These are phyloP conservation scores for Pelargonium myrrhifolium DNA, from an alignment of 441 rosid species.

Conservation along the genomic window DNA sequence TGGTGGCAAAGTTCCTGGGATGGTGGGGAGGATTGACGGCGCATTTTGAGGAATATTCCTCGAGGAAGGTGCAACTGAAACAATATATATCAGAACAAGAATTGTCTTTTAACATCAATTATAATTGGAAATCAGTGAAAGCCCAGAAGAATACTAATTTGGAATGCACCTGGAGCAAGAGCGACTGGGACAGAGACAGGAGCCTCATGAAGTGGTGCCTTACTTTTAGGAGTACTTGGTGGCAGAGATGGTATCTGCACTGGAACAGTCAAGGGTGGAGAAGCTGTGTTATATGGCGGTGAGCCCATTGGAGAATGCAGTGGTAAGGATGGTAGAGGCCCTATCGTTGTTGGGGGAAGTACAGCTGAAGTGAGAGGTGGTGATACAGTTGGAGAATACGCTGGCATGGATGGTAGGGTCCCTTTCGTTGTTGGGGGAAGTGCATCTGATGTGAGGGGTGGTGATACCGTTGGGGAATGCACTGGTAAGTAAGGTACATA, in stretches of 20 bases:
- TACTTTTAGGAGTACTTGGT: constrained; percentile 20
- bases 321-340: too few relatives aligned
- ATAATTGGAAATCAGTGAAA: neutral
- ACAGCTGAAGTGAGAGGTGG: constrained; percentile 24
- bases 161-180: constrained; percentile 5
- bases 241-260: constrained; percentile 21
- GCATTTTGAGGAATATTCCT: constrained; percentile 32
- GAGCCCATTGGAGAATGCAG: constrained; percentile 22
- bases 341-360: neutral
- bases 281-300: constrained; percentile 29
- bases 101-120: constrained; percentile 8
- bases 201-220: neutral
- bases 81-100: constrained; percentile 23
- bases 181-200: constrained; percentile 8
- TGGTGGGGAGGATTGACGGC: constrained; percentile 33
- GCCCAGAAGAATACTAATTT: neutral
- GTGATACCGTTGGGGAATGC: constrained; percentile 15
- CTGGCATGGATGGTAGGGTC: constrained; percentile 14
- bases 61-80: constrained; percentile 34
- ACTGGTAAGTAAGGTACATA: constrained; percentile 26
- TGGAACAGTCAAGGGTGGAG: constrained; percentile 20
- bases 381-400: constrained; percentile 7
- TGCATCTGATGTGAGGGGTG: constrained; percentile 31
- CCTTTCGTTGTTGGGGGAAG: constrained; percentile 22
- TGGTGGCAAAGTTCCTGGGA: constrained; percentile 30